A percentile compares a stretch with the other conserved stretches of the same genome.
These are phyloP conservation scores for Fusarium longipes DNA, from an alignment of 2,329 filamentous ascomycete genomes.

Conservation along the genomic window DNA sequence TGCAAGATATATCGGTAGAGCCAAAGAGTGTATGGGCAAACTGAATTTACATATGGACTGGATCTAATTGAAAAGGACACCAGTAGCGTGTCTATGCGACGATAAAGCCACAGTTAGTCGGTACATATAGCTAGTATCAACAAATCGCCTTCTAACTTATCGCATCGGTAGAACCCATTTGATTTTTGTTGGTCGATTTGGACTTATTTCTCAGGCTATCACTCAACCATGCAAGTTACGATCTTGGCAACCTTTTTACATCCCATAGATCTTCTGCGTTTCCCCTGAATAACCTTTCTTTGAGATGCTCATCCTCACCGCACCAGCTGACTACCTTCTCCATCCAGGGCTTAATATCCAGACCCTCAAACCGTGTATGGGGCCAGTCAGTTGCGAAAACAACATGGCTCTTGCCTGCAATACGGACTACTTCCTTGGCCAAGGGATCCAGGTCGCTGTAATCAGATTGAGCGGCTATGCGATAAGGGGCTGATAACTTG, in stretches of 20 bases:
- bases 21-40: not conserved
- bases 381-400: slow-evolving; percentile 74
- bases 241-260: slow-evolving; percentile 7
- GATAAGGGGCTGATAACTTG: slow-evolving; percentile 70
- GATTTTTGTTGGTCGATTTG: too few species aligned
- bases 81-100: not conserved
- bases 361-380: slow-evolving; percentile 68
- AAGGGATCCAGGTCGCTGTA: slow-evolving; percentile 61
- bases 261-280: slow-evolving; percentile 66
- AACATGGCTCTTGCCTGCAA: slow-evolving; percentile 55
- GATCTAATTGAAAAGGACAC: not conserved
- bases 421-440: slow-evolving; percentile 59
- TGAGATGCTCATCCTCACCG: slow-evolving; percentile 55
- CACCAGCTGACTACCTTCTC: slow-evolving; percentile 66
- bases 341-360: slow-evolving; percentile 61
- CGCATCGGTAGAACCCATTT: too few species aligned
- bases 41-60: not conserved
- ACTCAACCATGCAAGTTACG: not conserved
- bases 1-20: not conserved
- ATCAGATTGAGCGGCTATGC: slow-evolving; percentile 59
- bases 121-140: not conserved
- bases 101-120: not conserved
- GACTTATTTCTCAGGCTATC: not conserved
- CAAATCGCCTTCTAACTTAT: not conserved
- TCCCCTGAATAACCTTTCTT: slow-evolving; percentile 62